These are phyloP conservation scores for Kingdonia uniflora DNA, from an alignment of 164 flowering plant species.

Conservation along the genomic window DNA sequence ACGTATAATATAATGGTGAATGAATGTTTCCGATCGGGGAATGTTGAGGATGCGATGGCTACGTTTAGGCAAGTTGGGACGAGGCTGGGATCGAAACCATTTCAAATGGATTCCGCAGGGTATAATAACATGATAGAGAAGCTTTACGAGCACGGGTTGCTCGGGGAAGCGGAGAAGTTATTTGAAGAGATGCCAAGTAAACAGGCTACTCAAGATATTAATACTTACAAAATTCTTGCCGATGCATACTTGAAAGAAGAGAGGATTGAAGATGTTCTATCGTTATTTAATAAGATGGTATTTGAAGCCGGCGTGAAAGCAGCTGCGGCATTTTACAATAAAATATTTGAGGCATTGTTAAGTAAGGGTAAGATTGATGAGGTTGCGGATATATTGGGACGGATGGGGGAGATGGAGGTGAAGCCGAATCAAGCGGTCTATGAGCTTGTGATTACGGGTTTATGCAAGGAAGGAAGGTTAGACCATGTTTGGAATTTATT, in stretches of 20 bases:
- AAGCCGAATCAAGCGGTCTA: constrained; percentile 54
- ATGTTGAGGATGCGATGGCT: constrained; percentile 36
- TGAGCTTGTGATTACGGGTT: constrained; percentile 46
- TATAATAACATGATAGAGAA: constrained; percentile 53
- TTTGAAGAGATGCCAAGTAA: constrained; percentile 35
- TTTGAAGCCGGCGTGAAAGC: constrained; percentile 42
- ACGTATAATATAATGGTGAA: constrained; percentile 65
- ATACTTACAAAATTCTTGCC: constrained; percentile 34
- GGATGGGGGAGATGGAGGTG: constrained; percentile 56
- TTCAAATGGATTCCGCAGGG: constrained; percentile 58
- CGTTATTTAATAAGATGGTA: constrained; percentile 35
- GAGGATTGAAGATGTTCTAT: constrained; percentile 40
- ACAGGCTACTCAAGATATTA: constrained; percentile 45
- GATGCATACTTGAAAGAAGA: constrained; percentile 44
- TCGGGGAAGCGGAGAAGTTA: constrained; percentile 51
- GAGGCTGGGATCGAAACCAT: constrained; percentile 44
- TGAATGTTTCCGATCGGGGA: constrained; percentile 47
- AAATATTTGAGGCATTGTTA: constrained; percentile 40
- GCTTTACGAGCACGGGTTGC: constrained; percentile 51
- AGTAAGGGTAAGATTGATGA: constrained; percentile 39
- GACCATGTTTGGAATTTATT: constrained; percentile 31
- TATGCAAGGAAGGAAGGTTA: constrained; percentile 30
- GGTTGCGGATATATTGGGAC: constrained; percentile 34
- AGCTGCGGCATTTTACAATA: constrained; percentile 33
- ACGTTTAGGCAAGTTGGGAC: constrained; percentile 48